Evolutionary conservation across 192 early-diverging fungal genomes (phyloP).

Genomic region (Coemansia sp.): DNA sequence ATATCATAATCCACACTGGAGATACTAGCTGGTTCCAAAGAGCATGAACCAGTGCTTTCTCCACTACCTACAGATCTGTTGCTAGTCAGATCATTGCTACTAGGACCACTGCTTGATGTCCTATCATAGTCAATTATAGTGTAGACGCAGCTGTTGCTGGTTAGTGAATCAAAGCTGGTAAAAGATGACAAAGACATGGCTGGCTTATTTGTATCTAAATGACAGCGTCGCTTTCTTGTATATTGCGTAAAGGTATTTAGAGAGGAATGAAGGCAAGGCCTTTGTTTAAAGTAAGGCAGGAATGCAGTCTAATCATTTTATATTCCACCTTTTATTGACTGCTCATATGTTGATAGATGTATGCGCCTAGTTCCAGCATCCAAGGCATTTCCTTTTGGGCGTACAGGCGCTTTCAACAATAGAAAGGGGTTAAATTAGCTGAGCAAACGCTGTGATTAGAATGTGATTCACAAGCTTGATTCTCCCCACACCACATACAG

Average conservation of each 20-base stretch:
- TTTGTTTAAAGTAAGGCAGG: no score
- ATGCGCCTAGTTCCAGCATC: no score
- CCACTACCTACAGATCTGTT: not conserved
- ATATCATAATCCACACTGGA: not conserved
- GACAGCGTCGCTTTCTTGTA: not conserved
- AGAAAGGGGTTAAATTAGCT: no score
- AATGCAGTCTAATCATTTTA: no score
- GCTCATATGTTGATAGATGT: no score
- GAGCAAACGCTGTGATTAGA: no score
- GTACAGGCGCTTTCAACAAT: no score
- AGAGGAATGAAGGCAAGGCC: no score
- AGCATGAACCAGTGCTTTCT: not conserved
- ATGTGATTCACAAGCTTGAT: no score
- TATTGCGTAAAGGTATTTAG: not conserved
- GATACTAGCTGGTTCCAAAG: not conserved
- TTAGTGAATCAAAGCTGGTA: not conserved
- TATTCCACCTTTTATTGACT: no score
- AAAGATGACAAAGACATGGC: not conserved
- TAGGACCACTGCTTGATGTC: not conserved
- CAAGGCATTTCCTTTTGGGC: no score
- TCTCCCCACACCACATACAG: no score
- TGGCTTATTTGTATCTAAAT: not conserved
- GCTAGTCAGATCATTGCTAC: not conserved
- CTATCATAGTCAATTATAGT: not conserved
- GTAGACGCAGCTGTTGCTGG: not conserved